Evolutionary conservation across 495 filamentous ascomycete genomes (phyloP).

Genomic region (Amniculicola lignicola): DNA sequence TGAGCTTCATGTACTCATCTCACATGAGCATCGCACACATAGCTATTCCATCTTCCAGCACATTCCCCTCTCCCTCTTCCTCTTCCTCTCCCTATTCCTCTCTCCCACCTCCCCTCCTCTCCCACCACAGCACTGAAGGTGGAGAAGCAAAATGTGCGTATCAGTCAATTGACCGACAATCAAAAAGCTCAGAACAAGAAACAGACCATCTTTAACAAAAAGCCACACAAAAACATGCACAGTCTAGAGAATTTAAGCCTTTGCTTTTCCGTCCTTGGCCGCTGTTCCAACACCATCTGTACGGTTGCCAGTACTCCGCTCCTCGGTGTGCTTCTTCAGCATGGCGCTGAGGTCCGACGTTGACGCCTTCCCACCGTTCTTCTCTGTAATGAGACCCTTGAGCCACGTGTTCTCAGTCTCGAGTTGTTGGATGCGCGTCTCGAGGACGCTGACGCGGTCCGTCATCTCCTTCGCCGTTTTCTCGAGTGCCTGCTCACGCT

Average conservation of each 20-base stretch:
- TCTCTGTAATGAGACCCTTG: constrained; percentile 89
- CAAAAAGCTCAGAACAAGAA: too few relatives aligned
- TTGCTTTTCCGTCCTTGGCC: constrained; percentile 23
- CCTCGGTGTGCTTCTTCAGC: constrained; percentile 23
- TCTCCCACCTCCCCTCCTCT: too few relatives aligned
- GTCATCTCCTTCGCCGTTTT: constrained; percentile 83
- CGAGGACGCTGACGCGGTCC: constrained; percentile 75
- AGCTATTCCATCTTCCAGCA: too few relatives aligned
- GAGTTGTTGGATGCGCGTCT: constrained; percentile 76
- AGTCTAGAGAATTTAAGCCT: constrained; percentile 28
- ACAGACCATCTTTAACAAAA: too few relatives aligned
- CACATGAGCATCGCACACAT: too few relatives aligned
- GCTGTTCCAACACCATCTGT: constrained; percentile 32
- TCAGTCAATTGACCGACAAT: too few relatives aligned
- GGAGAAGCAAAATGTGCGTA: too few relatives aligned
- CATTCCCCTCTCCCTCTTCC: too few relatives aligned
- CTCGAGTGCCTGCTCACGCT: constrained; percentile 91
- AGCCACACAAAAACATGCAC: too few relatives aligned
- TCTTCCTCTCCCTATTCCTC: too few relatives aligned
- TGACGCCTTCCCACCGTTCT: constrained; percentile 60
- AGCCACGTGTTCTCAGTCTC: constrained; percentile 98
- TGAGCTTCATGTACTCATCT: too few relatives aligned
- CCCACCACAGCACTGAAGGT: too few relatives aligned
- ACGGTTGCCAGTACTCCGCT: constrained; percentile 27
- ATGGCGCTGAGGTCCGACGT: constrained; percentile 20